Evolutionary conservation across 225 moss, liverwort and hornwort genomes (phyloP).

Genomic region (Antitrichia curtipendula): DNA sequence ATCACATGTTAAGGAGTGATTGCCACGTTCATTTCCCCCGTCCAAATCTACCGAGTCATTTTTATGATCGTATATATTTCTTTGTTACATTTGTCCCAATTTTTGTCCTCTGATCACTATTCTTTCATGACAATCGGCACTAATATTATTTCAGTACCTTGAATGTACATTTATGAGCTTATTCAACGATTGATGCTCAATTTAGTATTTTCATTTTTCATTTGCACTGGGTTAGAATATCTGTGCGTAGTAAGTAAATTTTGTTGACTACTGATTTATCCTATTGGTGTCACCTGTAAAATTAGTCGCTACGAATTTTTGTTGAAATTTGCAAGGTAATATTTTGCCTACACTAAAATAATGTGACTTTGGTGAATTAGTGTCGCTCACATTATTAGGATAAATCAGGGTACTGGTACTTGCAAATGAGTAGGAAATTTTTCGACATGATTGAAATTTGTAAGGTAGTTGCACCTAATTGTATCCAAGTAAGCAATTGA

Average conservation of each 20-base stretch:
- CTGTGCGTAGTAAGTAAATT: background rate
- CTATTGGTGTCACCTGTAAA: background rate
- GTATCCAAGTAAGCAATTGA: background rate
- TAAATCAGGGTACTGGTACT: too few species aligned
- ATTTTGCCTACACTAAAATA: background rate
- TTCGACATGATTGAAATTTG: background rate
- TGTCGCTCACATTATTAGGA: background rate
- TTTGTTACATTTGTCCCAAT: background rate
- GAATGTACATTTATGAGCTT: slow-evolving; percentile 8
- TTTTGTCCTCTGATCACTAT: background rate
- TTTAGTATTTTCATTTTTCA: background rate
- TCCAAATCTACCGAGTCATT: background rate
- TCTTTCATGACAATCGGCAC: slow-evolving; percentile 7
- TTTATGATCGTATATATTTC: background rate
- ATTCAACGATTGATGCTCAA: background rate
- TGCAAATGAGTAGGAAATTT: background rate
- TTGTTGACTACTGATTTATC: too few species aligned
- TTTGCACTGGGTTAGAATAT: background rate
- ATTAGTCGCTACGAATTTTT: background rate
- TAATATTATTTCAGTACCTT: background rate
- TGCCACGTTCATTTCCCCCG: background rate
- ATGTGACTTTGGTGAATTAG: background rate
- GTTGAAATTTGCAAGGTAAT: background rate
- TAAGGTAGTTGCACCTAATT: too few species aligned
- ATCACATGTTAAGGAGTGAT: background rate